A percentile compares a stretch with the other conserved stretches of the same genome.
Conservation (phyloP, 2,329 filamentous ascomycete species). For the Bipolaris sorokiniana region DNA sequence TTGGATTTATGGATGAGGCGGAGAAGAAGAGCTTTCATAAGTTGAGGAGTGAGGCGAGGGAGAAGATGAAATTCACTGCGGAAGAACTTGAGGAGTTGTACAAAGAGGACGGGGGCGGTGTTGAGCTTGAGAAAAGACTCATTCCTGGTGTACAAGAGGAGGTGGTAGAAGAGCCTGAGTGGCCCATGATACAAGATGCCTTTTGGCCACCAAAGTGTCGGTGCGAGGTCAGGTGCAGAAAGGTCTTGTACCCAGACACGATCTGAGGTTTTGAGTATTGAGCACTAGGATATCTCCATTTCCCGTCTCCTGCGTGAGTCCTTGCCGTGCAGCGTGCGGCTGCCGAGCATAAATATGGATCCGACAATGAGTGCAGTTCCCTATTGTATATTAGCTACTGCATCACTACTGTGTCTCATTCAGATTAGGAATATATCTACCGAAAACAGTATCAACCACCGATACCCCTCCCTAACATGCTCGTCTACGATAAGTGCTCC, state of each 20-base stretch:
- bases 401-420: not conserved
- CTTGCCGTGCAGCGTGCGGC: constrained; percentile 25
- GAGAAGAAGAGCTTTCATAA: constrained; percentile 22
- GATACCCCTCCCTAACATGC: constrained; percentile 27
- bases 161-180: not conserved
- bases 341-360: constrained; percentile 29
- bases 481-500: constrained; percentile 51
- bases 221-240: constrained; percentile 16
- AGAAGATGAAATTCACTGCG: constrained; percentile 13
- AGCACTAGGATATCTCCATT: not conserved
- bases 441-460: constrained; percentile 34
- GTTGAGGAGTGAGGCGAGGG: constrained; percentile 1
- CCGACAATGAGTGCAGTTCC: constrained; percentile 23
- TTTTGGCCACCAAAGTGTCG: constrained; percentile 28
- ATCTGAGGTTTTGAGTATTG: not conserved
- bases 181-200: not conserved
- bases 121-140: constrained; percentile 16
- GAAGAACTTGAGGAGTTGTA: constrained; percentile 26
- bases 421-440: constrained; percentile 15
- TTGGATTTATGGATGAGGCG: constrained; percentile 27
- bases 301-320: constrained; percentile 23
- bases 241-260: not conserved
- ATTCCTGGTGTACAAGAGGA: not conserved
- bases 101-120: constrained; percentile 22
- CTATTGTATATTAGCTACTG: constrained; percentile 8